These are phyloP conservation scores for Cryptosporidium baileyi DNA, from an alignment of 169 alveolate genomes.

Conservation along the genomic window DNA sequence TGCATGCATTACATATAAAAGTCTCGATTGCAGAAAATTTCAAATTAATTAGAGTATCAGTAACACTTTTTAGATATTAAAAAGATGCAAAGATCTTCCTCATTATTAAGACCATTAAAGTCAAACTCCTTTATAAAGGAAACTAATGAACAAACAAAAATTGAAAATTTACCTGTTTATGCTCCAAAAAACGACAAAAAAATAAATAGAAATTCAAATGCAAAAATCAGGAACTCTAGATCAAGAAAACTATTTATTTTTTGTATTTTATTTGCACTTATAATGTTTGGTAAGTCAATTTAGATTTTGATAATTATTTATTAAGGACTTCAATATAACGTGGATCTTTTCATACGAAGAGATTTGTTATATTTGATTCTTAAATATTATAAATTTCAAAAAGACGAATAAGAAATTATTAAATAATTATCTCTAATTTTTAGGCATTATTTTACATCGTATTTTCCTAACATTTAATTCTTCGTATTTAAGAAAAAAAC, in stretches of 20 bases:
- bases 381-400: background rate
- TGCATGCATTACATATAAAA: background rate
- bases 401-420: background rate
- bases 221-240: background rate
- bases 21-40: background rate
- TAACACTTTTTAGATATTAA: background rate
- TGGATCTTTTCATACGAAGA: background rate
- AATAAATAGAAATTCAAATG: background rate
- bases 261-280: constrained; percentile 34
- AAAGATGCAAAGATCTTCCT: constrained; percentile 67
- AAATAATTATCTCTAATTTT: background rate
- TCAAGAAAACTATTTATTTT: constrained; percentile 9
- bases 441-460: constrained; percentile 41
- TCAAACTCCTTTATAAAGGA: constrained; percentile 9
- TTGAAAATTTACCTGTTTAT: constrained; percentile 34
- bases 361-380: background rate
- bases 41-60: background rate
- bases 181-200: background rate
- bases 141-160: constrained; percentile 7
- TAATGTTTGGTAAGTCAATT: constrained; percentile 45
- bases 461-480: constrained; percentile 42
- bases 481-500: no score
- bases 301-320: background rate
- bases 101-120: constrained; percentile 31
- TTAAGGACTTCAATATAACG: no score